Base-by-base conservation (phyloP, 371 early-diverging fungal species). In the Haplosporangium sp. region DNA sequence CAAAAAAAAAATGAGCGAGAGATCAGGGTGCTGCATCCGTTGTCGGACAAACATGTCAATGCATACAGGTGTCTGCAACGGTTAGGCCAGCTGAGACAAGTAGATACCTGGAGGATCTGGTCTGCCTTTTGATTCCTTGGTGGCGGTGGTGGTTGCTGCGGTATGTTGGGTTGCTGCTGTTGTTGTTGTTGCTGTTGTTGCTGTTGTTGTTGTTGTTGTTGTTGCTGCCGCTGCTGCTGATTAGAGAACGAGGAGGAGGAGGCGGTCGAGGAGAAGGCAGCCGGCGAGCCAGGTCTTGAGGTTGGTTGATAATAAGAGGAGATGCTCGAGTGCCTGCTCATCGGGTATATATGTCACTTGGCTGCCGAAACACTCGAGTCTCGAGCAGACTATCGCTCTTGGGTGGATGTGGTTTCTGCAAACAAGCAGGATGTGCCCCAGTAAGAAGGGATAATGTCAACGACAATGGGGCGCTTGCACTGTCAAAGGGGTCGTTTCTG, bases 21-120 rank as follows among this genome's bases (percentile, higher is more conserved):
- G 55, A 10, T 23, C 43, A 59, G 11, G 50, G 8, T 21, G 48
- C 7, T 12, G 38, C 8, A 6, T 20, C 14, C 20, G 5, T 20
- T 23, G 21, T 46, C 47, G 55, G 40, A 41, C 12, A 43, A 40
- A 11, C 3, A n/a, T n/a, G n/a, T n/a, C n/a, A n/a, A n/a, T n/a
- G n/a, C n/a, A n/a, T n/a, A n/a, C n/a, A n/a, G n/a, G n/a, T n/a
- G n/a, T n/a, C n/a, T n/a, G n/a, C n/a, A n/a, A n/a, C n/a, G n/a
- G n/a, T n/a, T n/a, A 62, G 53, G 21, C 13, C 18, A 53, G 53
- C 53, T 23, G 43, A 43, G 18, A 16, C 3, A 37, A 8, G 1
- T 18, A 16, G 45, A 20, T 76, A 72, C 79, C 65, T 77, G 79
- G 45, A 77, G 79, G 62, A 77, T 77, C 61, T 77, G 79, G 68